phyloP scores from a whole-genome alignment of 805 yeast genomes.

The Torulaspora indica region DNA sequence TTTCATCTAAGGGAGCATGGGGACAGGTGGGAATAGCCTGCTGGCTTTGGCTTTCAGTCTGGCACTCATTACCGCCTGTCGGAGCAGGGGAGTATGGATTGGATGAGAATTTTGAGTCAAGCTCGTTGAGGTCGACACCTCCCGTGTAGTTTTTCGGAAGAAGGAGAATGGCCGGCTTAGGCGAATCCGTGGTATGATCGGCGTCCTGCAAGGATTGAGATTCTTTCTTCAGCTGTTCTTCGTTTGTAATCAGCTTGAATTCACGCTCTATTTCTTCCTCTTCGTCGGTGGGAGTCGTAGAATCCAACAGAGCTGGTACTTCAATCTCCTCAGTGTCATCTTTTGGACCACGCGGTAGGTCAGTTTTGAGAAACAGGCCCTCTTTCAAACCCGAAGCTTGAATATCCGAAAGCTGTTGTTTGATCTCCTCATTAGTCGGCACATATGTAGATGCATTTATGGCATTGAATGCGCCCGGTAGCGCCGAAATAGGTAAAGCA shows the following conservation, averaged over 20 bases:
- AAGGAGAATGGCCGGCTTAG: constrained; percentile 29
- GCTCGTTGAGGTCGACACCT: constrained; percentile 16
- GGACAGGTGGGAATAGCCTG: constrained; percentile 5
- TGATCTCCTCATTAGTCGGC: constrained; percentile 14
- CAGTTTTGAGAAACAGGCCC: constrained; percentile 5
- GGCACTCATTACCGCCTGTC: background rate
- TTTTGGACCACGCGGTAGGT: constrained; percentile 6
- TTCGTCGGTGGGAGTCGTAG: constrained; percentile 4
- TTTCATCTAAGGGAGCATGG: constrained; percentile 24
- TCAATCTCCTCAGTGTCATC: constrained; percentile 4
- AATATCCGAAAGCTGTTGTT: constrained; percentile 11
- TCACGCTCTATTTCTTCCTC: constrained; percentile 16
- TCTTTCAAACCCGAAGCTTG: constrained; percentile 2
- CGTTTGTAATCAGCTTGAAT: constrained; percentile 23
- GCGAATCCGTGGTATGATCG: constrained; percentile 21
- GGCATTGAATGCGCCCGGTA: constrained; percentile 5
- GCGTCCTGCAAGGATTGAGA: constrained; percentile 18
- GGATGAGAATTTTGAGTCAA: constrained; percentile 5
- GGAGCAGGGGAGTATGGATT: constrained; percentile 6
- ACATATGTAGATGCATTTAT: constrained; percentile 7
- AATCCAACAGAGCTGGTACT: constrained; percentile 3
- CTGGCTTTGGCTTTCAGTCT: background rate
- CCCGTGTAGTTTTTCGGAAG: constrained; percentile 29
- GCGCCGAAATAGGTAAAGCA: background rate
- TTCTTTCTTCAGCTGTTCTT: constrained; percentile 24